Conservation (phyloP, 768 basidiomycete species). For the Xerocomus spinulosus region DNA sequence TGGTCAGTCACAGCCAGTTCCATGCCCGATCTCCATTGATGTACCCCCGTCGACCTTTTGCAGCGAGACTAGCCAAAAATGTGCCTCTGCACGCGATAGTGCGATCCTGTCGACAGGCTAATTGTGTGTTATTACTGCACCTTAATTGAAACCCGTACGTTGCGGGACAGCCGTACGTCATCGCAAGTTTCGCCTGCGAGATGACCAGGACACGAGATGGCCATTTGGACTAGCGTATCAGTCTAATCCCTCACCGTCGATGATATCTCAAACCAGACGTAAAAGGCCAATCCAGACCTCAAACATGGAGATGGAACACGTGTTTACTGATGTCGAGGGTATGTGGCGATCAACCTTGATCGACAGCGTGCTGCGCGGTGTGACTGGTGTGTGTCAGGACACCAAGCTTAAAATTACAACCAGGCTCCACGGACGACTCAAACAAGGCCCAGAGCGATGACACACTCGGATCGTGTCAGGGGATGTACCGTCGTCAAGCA, state of each 20-base stretch:
- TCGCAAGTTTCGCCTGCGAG: conserved; percentile 18
- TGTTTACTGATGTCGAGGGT: conserved; percentile 1
- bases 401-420: background rate
- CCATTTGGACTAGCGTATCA: background rate
- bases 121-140: background rate
- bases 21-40: too few species aligned
- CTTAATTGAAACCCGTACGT: background rate
- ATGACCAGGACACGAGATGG: conserved; percentile 1
- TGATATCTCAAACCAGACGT: background rate
- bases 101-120: too few species aligned
- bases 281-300: background rate
- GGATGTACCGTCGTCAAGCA: background rate
- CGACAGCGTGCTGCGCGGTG: background rate
- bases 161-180: conserved; percentile 4
- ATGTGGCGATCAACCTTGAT: background rate
- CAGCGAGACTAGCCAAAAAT: background rate
- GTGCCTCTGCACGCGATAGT: background rate
- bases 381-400: background rate
- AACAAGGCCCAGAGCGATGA: too few species aligned
- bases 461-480: background rate
- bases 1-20: background rate
- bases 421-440: background rate
- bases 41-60: too few species aligned
- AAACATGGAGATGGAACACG: conserved; percentile 5
- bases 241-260: background rate